Conservation (phyloP, 2,329 filamentous ascomycete species). For the Paecilomyces formosus region DNA sequence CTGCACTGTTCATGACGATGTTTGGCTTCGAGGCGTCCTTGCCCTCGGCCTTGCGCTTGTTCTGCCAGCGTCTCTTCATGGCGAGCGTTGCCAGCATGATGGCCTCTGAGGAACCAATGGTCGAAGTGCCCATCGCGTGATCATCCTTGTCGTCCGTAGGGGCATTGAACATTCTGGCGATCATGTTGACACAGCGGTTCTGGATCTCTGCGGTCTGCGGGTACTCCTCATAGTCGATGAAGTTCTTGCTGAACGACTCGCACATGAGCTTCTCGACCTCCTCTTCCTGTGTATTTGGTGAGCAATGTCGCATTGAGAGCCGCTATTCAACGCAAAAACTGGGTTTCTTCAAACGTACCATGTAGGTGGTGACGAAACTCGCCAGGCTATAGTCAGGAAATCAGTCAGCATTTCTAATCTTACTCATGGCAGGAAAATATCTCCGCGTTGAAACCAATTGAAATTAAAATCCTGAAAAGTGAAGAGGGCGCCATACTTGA, state of each 20-base stretch:
- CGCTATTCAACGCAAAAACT: neutral
- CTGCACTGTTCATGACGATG: slow-evolving; percentile 90
- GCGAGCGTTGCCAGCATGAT: slow-evolving; percentile 55
- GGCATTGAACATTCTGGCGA: slow-evolving; percentile 80
- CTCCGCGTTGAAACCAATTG: neutral
- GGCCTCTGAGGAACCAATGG: slow-evolving; percentile 76
- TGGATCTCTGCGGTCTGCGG: slow-evolving; percentile 77
- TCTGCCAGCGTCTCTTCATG: slow-evolving; percentile 95
- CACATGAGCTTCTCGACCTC: slow-evolving; percentile 95
- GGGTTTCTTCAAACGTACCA: slow-evolving; percentile 49
- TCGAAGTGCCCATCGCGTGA: slow-evolving; percentile 76
- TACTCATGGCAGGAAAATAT: neutral
- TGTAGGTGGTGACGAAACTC: slow-evolving; percentile 92
- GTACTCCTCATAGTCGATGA: slow-evolving; percentile 84
- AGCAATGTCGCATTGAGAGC: neutral
- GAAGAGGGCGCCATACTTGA: slow-evolving; percentile 42
- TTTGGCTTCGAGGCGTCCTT: slow-evolving; percentile 78
- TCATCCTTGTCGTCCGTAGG: slow-evolving; percentile 49
- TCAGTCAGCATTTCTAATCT: neutral
- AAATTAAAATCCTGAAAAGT: neutral
- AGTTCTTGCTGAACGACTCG: slow-evolving; percentile 89
- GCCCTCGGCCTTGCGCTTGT: slow-evolving; percentile 72
- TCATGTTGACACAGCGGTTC: slow-evolving; percentile 88
- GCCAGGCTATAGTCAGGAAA: slow-evolving; percentile 55
- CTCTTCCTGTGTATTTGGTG: slow-evolving; percentile 57